Evolutionary conservation across 345 rosid species (phyloP).

Genomic region (Litchi chinensis): DNA sequence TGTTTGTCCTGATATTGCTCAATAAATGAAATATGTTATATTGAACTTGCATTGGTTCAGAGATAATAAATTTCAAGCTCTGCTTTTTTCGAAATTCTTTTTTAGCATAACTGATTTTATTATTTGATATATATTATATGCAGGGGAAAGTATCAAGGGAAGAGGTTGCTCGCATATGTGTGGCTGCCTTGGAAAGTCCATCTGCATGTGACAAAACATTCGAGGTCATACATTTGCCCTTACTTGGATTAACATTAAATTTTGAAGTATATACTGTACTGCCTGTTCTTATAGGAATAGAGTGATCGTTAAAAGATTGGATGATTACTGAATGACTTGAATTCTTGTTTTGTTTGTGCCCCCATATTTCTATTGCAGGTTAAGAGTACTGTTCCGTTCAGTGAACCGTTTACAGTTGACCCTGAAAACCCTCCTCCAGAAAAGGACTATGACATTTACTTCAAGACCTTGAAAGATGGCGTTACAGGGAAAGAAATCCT

Average conservation of each 20-base stretch:
- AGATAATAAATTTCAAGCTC: not conserved
- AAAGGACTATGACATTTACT: conserved; percentile 76
- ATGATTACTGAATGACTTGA: not conserved
- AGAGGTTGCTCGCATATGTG: conserved; percentile 85
- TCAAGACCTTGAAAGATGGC: conserved; percentile 73
- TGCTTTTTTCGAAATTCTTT: not conserved
- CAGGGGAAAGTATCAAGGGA: conserved; percentile 96
- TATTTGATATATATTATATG: conserved; percentile 8
- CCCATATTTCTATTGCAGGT: conserved; percentile 50
- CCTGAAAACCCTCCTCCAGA: conserved; percentile 85
- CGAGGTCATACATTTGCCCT: conserved; percentile 49
- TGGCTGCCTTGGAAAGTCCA: conserved; percentile 82
- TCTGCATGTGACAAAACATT: conserved; percentile 84
- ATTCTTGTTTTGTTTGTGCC: not conserved
- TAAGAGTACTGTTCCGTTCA: conserved; percentile 84
- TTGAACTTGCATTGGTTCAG: not conserved
- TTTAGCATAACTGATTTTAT: not conserved
- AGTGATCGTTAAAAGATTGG: not conserved
- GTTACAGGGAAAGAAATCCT: conserved; percentile 80
- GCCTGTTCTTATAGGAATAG: not conserved
- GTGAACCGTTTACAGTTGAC: conserved; percentile 84
- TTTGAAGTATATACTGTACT: not conserved
- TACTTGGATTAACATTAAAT: not conserved
- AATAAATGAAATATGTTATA: not conserved
- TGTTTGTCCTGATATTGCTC: not conserved